Conservation (phyloP, 2,329 filamentous ascomycete genomes). For the Fusarium compactum region DNA sequence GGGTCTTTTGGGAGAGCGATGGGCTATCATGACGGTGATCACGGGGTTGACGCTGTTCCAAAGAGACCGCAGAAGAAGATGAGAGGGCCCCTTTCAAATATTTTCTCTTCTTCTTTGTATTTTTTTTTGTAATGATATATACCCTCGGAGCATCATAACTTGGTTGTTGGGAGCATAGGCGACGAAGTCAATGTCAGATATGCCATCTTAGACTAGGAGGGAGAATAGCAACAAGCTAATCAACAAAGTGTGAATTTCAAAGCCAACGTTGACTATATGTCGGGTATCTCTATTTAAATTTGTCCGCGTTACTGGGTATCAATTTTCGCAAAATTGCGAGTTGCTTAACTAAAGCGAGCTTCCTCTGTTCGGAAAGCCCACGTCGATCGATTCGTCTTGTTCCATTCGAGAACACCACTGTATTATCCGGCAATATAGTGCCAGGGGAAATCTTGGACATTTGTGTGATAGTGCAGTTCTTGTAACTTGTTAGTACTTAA, state of each 20-base stretch:
- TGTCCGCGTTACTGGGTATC: slow-evolving; percentile 72
- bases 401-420: slow-evolving; percentile 76
- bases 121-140: not conserved
- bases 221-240: not conserved
- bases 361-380: slow-evolving; percentile 71
- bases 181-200: not conserved
- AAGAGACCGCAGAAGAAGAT: slow-evolving; percentile 19
- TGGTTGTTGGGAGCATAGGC: not conserved
- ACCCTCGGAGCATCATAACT: not conserved
- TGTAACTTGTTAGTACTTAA: slow-evolving; percentile 41
- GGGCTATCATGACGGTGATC: slow-evolving; percentile 45
- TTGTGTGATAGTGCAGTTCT: slow-evolving; percentile 79
- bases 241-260: not conserved
- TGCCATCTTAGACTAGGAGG: not conserved
- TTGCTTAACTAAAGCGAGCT: slow-evolving; percentile 74
- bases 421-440: slow-evolving; percentile 72
- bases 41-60: slow-evolving; percentile 36
- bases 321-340: slow-evolving; percentile 75
- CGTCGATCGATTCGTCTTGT: slow-evolving; percentile 68
- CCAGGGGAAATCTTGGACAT: slow-evolving; percentile 69
- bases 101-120: not conserved
- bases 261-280: not conserved
- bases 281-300: slow-evolving; percentile 54
- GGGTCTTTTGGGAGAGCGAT: slow-evolving; percentile 43
- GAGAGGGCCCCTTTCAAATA: not conserved